Conservation (phyloP, 495 filamentous ascomycete species). For the Penicillium steckii region DNA sequence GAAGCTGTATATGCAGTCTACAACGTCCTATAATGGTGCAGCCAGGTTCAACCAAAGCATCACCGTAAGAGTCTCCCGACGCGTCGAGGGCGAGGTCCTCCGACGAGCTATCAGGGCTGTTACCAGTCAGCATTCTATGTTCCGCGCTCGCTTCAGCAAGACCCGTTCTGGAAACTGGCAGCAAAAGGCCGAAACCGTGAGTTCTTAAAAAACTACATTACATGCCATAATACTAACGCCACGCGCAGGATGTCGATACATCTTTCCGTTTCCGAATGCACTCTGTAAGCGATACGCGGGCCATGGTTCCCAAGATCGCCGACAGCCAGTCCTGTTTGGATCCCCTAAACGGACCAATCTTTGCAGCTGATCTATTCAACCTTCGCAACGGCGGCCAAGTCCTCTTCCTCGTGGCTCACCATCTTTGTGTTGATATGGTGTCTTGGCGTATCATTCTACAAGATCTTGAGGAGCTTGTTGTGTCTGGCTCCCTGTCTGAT, state of each 20-base stretch:
- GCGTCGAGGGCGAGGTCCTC: constrained; percentile 49
- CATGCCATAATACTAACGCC: constrained; percentile 13
- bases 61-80: constrained; percentile 54
- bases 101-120: constrained; percentile 55
- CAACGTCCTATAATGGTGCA: constrained; percentile 43
- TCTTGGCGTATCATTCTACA: constrained; percentile 69
- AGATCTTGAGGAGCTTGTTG: constrained; percentile 64
- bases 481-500: constrained; percentile 33
- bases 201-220: not conserved
- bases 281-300: constrained; percentile 25
- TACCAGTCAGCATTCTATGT: constrained; percentile 65
- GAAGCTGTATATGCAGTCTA: constrained; percentile 45
- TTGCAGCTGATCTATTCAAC: constrained; percentile 51
- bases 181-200: constrained; percentile 38
- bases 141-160: constrained; percentile 60
- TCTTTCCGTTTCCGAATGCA: constrained; percentile 42
- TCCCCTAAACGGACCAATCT: constrained; percentile 41
- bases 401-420: constrained; percentile 65
- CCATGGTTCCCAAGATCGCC: constrained; percentile 31
- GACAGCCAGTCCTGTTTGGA: constrained; percentile 43
- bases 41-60: constrained; percentile 71
- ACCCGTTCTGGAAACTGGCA: constrained; percentile 36
- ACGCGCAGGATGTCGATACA: constrained; percentile 34
- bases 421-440: constrained; percentile 67
- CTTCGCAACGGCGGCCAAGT: constrained; percentile 51